phyloP scores from a whole-genome alignment of 495 filamentous ascomycete genomes.

The Daldinia bambusicola region DNA sequence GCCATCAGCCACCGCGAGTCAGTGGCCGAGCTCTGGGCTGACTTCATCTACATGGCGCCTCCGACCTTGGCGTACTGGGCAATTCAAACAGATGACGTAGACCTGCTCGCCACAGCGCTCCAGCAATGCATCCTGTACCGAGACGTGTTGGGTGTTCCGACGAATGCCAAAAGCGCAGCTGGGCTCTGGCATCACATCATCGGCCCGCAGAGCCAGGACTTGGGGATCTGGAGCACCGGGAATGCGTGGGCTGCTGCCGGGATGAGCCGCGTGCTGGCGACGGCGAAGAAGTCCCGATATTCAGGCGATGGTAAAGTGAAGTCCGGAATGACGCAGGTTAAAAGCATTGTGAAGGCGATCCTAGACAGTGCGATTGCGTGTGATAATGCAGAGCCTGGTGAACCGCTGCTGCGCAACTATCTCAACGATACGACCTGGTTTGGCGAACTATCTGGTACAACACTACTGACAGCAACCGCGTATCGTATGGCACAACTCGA shows the following conservation, averaged over 20 bases:
- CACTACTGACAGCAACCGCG: slow-evolving; percentile 55
- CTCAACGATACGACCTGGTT: slow-evolving; percentile 61
- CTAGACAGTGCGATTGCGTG: slow-evolving; percentile 57
- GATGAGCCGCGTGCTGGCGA: slow-evolving; percentile 60
- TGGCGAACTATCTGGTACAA: slow-evolving; percentile 63
- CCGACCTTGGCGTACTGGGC: slow-evolving; percentile 61
- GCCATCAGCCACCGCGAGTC: slow-evolving; percentile 62
- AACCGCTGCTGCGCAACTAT: slow-evolving; percentile 61
- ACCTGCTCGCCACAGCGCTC: slow-evolving; percentile 51
- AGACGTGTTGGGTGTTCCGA: slow-evolving; percentile 52
- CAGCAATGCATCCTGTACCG: slow-evolving; percentile 57
- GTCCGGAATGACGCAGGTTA: slow-evolving; percentile 48
- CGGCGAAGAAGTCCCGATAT: slow-evolving; percentile 52
- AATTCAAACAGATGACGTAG: slow-evolving; percentile 51
- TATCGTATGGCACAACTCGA: slow-evolving; percentile 60
- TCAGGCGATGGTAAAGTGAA: slow-evolving; percentile 42
- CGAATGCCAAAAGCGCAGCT: slow-evolving; percentile 35
- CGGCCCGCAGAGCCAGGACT: slow-evolving; percentile 55
- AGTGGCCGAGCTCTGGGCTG: slow-evolving; percentile 61
- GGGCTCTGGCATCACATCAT: slow-evolving; percentile 62
- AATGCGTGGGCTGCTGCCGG: slow-evolving; percentile 64
- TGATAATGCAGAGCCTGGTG: slow-evolving; percentile 52
- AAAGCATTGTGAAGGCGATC: slow-evolving; percentile 56
- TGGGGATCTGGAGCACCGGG: slow-evolving; percentile 62
- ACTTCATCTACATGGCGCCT: slow-evolving; percentile 64